Base-by-base conservation (phyloP, 2,329 filamentous ascomycete genomes). In the Didymella exigua region DNA sequence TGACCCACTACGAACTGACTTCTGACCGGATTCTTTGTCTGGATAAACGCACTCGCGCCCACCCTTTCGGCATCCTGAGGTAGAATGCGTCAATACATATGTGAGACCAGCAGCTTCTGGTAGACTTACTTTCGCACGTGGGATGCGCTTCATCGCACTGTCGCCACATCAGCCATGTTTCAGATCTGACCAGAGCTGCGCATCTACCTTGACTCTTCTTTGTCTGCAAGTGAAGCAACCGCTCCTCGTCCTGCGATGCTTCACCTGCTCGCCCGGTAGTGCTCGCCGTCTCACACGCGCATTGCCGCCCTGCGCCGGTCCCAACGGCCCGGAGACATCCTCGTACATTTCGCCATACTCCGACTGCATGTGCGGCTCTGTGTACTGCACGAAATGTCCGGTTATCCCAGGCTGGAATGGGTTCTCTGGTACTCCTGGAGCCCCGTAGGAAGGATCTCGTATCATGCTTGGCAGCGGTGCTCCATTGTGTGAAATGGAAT, bases 161-260 rank as follows among this genome's bases (percentile, higher is more conserved):
- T 45, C 53, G 56, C 29, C 26, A 29, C 27, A 54, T 69, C 52
- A 70, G 65, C 47, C 31, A 48, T 36, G 33, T 31, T 45, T 38
- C 36, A 18, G 31, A 33, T 23, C 19, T 30, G 14, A 42, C 46
- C 14, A 19, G 33, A 38, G 21, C 49, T 51, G 44, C 36, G 27
- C 49, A 59, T 26, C 60, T 70, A 85, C 83, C 81, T 88, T 98
- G 46, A 98, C 93, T 74, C 95, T 86, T 63, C 95, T 85, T 67
- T 88, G 88, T 55, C 95, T 85, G 76, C 95, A 99, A 41, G 93
- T 98, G 71, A 85, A 97, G 77, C 95, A 99, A 24, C 95, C 95
- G 60, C 92, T 97, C 66, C 95, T 84, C 37, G 95, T 98, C 64
- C 95, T 86, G 58, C 93, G 89, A 74, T 98, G 93, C 76, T 98